A percentile compares a stretch with the other conserved stretches of the same genome.
Evolutionary conservation across 2,329 filamentous ascomycete species (phyloP).

Genomic region (Talaromyces sp.): DNA sequence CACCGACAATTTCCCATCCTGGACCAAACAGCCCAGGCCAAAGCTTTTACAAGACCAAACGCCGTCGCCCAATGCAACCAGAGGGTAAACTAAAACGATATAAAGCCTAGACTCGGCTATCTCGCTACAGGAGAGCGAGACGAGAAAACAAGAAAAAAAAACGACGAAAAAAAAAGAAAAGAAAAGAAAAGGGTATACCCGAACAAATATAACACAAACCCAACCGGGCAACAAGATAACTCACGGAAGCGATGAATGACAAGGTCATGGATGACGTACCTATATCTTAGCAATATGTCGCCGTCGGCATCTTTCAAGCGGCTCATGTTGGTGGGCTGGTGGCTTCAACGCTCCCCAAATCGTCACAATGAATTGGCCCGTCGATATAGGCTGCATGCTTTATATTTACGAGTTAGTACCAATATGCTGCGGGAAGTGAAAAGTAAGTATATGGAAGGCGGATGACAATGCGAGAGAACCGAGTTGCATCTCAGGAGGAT

Average conservation of each 20-base stretch:
- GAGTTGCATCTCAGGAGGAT: constrained; percentile 29
- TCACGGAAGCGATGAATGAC: neutral
- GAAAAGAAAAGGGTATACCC: neutral
- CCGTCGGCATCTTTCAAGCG: neutral
- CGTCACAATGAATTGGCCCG: neutral
- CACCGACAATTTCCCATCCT: neutral
- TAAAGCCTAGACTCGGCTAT: neutral
- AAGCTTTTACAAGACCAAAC: neutral
- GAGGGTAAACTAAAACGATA: neutral
- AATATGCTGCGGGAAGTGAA: neutral
- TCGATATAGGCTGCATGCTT: neutral
- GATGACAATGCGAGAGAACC: neutral
- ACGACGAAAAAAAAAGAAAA: neutral
- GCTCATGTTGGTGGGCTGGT: neutral
- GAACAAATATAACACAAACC: neutral
- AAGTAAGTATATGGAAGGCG: neutral
- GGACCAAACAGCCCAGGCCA: neutral
- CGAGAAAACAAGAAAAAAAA: neutral
- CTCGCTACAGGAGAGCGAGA: neutral
- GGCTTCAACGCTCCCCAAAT: neutral
- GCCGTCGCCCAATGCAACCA: neutral
- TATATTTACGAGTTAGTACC: neutral
- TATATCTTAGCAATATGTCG: neutral
- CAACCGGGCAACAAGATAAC: neutral
- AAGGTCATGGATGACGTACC: neutral